Conservation (phyloP, 495 filamentous ascomycete species). For the Trichoderma reesei region DNA sequence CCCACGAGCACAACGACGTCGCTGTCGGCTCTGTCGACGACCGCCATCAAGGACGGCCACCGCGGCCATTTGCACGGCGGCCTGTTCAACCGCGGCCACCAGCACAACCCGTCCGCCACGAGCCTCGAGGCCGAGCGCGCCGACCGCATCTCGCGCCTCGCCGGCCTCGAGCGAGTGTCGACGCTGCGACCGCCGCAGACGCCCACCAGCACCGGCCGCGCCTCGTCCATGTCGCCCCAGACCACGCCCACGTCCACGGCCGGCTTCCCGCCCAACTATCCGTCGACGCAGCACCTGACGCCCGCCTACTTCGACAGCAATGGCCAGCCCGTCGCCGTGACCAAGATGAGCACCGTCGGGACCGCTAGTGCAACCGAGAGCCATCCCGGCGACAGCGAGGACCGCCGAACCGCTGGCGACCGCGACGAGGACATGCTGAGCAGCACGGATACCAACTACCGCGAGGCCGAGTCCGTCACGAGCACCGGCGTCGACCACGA, state of each 20-base stretch:
- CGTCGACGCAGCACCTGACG: constrained; percentile 27
- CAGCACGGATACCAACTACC: constrained; percentile 38
- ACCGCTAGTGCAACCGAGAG: constrained; percentile 63
- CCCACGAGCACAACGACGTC: constrained; percentile 81
- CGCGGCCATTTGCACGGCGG: constrained; percentile 50
- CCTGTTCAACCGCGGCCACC: constrained; percentile 36
- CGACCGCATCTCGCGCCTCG: constrained; percentile 84
- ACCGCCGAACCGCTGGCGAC: constrained; percentile 51
- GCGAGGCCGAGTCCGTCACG: constrained; percentile 21
- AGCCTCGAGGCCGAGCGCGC: constrained; percentile 83
- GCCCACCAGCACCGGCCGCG: constrained; percentile 17
- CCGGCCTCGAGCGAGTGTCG: constrained; percentile 72
- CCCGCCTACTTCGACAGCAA: constrained; percentile 63
- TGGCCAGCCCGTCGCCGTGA: constrained; percentile 45
- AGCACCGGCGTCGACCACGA: constrained; percentile 24
- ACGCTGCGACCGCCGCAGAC: constrained; percentile 46
- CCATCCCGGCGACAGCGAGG: constrained; percentile 58
- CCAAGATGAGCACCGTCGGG: constrained; percentile 75
- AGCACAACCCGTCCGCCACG: constrained; percentile 52
- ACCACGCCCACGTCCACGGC: constrained; percentile 25
- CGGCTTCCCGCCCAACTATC: constrained; percentile 20
- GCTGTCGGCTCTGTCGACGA: constrained; percentile 77
- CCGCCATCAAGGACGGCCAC: constrained; percentile 89
- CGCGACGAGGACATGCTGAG: constrained; percentile 35
- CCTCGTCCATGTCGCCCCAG: constrained; percentile 17